Evolutionary conservation across 1,139 yeast genomes (phyloP).

Genomic region (Zygoascus hellenicus): DNA sequence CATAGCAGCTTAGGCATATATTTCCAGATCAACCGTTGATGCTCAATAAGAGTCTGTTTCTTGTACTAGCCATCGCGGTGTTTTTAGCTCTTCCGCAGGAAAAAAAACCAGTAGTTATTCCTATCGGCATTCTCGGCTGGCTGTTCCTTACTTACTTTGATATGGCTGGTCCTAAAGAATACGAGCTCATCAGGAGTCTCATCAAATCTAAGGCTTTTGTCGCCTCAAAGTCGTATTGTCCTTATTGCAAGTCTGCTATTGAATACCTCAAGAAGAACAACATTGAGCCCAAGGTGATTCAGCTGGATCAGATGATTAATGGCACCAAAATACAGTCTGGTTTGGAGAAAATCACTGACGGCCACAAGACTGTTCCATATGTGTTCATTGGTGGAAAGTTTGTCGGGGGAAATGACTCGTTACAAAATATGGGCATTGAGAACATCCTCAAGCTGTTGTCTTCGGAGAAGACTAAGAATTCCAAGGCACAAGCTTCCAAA

Average conservation of each 20-base stretch:
- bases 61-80: constrained; percentile 2
- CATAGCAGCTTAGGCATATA: too few species aligned
- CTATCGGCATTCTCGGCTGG: constrained; percentile 6
- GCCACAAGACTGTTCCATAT: constrained; percentile 19
- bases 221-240: constrained; percentile 58
- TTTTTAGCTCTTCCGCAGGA: constrained; percentile 1
- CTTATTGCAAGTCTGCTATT: constrained; percentile 8
- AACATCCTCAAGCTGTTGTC: constrained; percentile 6
- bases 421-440: constrained; percentile 9
- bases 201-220: constrained; percentile 64
- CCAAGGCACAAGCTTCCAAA: background rate
- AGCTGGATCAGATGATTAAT: constrained; percentile 22
- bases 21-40: background rate
- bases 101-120: background rate
- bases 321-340: constrained; percentile 17
- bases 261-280: constrained; percentile 9
- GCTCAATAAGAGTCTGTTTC: constrained; percentile 3
- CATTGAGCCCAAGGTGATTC: constrained; percentile 21
- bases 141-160: constrained; percentile 3
- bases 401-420: constrained; percentile 18
- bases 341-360: constrained; percentile 15
- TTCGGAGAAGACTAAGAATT: constrained; percentile 1
- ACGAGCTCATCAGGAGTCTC: constrained; percentile 49
- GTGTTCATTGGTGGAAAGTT: constrained; percentile 21
- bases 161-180: constrained; percentile 13